Evolutionary conservation across 2,329 filamentous ascomycete genomes (phyloP), one percentile per base, ranked within the genome.

Genomic region (Penicillium concentricum): DNA sequence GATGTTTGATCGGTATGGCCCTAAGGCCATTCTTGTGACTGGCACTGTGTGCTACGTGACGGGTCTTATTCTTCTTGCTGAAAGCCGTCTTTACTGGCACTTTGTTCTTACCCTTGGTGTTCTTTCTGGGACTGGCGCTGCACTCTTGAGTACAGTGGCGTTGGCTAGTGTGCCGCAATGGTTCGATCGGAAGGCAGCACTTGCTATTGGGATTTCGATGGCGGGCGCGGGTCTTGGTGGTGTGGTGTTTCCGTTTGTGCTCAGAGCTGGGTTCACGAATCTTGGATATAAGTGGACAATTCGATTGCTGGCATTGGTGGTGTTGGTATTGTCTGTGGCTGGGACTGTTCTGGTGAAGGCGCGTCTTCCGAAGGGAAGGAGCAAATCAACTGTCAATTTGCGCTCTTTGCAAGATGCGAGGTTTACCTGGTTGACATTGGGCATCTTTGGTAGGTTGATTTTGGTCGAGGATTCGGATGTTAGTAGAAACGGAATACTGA

Each of bases 1-100:
- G 0, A 61, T 82, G n/a, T 79, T 82, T 58, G 80, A 82, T 55
- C 71, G 72, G 0, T 78, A 81, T 50, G 81, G 80, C 0, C 78
- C 80, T 0, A 73, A 70, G 4, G 63, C 74, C 20, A 72, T 82
- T 13, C 72, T 75, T 1, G 68, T 76, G 4, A 57, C 71, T 0
- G 79, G 78, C 1, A 73, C 74, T 4, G 65, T 61, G 1, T 62
- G 71, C 1, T 78, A 78, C 41, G 62, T 78, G 0, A 65, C 72
- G 3, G 73, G 75, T 50, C 72, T 81, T 34, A 69, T 82, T 26
- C 59, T 82, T 15, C 69, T 81, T 32, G 81, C 77, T 0, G 75
- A 82, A 50, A 82, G 79, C 58, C 69, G 61, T 15, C 56, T 63
- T 15, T 82, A 82, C 61, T 81, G 77, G 79, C 79, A 82, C 6